Conservation (phyloP, 768 basidiomycete species). For the Amanita molliuscula region DNA sequence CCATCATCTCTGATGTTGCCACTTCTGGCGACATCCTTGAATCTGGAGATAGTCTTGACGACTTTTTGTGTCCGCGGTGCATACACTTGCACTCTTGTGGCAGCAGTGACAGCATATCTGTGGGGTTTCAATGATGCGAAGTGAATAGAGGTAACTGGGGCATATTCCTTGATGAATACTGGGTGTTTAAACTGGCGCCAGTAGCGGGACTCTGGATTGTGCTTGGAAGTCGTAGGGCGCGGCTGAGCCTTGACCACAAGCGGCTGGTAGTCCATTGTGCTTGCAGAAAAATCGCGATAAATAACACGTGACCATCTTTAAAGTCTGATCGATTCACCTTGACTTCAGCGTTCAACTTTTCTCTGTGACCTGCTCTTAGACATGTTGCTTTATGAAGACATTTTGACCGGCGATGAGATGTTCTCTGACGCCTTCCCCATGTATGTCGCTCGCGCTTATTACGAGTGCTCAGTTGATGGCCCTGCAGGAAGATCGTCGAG, state of each 20-base stretch:
- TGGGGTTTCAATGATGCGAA: slow-evolving; percentile 85
- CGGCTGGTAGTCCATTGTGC: slow-evolving; percentile 71
- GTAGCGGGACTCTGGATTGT: slow-evolving; percentile 66
- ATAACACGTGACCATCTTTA: slow-evolving; percentile 20
- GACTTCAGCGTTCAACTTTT: slow-evolving; percentile 12
- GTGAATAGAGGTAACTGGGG: slow-evolving; percentile 89
- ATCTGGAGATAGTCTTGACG: slow-evolving; percentile 91
- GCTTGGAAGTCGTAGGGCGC: slow-evolving; percentile 39
- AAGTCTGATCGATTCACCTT: slow-evolving; percentile 26
- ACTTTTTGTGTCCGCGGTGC: slow-evolving; percentile 94
- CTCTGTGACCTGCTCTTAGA: slow-evolving; percentile 11
- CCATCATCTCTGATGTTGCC: slow-evolving; percentile 88
- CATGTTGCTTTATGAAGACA: slow-evolving; percentile 72
- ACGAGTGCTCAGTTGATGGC: slow-evolving; percentile 3
- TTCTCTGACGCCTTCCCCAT: slow-evolving; percentile 87
- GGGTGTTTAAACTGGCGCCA: slow-evolving; percentile 86
- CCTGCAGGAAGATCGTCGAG: slow-evolving; percentile 61
- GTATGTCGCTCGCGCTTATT: slow-evolving; percentile 32
- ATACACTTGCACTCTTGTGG: slow-evolving; percentile 90
- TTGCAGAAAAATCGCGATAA: slow-evolving; percentile 3
- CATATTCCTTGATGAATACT: slow-evolving; percentile 95
- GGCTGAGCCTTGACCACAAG: slow-evolving; percentile 57
- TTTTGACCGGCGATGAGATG: slow-evolving; percentile 81
- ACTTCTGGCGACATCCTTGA: slow-evolving; percentile 91
- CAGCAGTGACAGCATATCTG: slow-evolving; percentile 91